phyloP scores from a whole-genome alignment of 805 yeast genomes.

The Metschnikowia lunata region DNA sequence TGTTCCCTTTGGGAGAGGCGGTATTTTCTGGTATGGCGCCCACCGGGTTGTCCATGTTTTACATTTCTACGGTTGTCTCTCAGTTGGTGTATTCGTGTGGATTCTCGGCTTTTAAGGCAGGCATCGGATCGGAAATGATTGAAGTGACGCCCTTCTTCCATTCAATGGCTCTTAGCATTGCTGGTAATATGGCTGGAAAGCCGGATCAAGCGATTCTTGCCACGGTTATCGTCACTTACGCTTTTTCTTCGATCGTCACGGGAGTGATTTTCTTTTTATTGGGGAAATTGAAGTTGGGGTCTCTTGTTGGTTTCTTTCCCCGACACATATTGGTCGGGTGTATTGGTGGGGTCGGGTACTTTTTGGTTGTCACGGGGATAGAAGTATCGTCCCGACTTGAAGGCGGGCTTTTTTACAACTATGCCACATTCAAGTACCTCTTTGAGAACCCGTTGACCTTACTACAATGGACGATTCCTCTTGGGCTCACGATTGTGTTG shows the following conservation, averaged over 20 bases:
- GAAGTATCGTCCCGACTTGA: slow-evolving; percentile 85
- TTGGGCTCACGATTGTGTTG: slow-evolving; percentile 56
- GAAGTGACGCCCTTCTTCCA: slow-evolving; percentile 99
- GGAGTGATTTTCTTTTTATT: slow-evolving; percentile 74
- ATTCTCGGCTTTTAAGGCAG: slow-evolving; percentile 82
- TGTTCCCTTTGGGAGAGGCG: slow-evolving; percentile 86
- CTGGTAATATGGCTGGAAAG: slow-evolving; percentile 45
- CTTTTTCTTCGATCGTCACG: slow-evolving; percentile 77
- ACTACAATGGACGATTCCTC: slow-evolving; percentile 65
- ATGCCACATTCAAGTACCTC: slow-evolving; percentile 48
- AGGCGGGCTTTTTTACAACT: slow-evolving; percentile 63
- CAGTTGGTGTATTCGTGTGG: slow-evolving; percentile 88
- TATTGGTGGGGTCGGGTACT: slow-evolving; percentile 97
- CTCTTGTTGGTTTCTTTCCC: slow-evolving; percentile 91
- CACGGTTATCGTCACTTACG: slow-evolving; percentile 84
- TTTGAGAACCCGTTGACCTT: slow-evolving; percentile 36
- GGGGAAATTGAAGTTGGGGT: slow-evolving; percentile 79
- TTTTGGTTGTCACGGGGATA: slow-evolving; percentile 81
- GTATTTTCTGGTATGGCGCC: slow-evolving; percentile 77
- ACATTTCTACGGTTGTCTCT: slow-evolving; percentile 83
- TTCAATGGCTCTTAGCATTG: slow-evolving; percentile 78
- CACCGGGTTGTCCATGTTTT: slow-evolving; percentile 89
- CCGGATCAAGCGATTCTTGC: slow-evolving; percentile 57
- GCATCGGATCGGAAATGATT: slow-evolving; percentile 98
- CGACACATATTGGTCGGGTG: slow-evolving; percentile 95